Evolutionary conservation across 768 basidiomycete species (phyloP).

Genomic region (Kwoniella shandongensis): DNA sequence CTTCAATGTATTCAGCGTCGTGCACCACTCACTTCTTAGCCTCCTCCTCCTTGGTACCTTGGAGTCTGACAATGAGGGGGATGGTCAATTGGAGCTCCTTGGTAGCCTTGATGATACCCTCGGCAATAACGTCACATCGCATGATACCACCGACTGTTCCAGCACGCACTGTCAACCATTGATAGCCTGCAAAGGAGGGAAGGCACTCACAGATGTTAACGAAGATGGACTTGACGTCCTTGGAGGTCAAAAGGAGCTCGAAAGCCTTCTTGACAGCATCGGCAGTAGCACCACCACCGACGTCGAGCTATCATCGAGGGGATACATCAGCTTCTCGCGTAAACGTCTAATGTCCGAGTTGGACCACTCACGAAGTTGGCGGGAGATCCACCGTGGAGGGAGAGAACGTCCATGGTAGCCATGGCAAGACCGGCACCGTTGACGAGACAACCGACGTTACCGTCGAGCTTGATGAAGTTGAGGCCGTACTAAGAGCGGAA

Average conservation of each 20-base stretch:
- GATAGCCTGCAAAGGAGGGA: neutral
- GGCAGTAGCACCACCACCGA: constrained; percentile 96
- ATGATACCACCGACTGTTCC: constrained; percentile 77
- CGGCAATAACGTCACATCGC: constrained; percentile 75
- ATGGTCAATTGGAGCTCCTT: constrained; percentile 81
- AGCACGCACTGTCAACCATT: constrained; percentile 8
- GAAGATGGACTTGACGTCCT: constrained; percentile 95
- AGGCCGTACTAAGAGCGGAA: constrained; percentile 64
- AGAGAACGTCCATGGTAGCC: constrained; percentile 99
- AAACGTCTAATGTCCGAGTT: neutral
- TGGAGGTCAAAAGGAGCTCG: constrained; percentile 84
- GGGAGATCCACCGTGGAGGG: constrained; percentile 88
- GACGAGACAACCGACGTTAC: constrained; percentile 92
- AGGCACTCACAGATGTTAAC: constrained; percentile 71
- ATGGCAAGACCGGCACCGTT: constrained; percentile 98
- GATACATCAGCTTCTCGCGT: neutral
- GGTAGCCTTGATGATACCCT: constrained; percentile 94
- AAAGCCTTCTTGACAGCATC: constrained; percentile 99
- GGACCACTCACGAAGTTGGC: constrained; percentile 72
- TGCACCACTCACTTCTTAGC: constrained; percentile 78
- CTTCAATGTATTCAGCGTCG: neutral
- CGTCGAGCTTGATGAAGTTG: constrained; percentile 99
- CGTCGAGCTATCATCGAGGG: constrained; percentile 82
- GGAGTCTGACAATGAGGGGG: constrained; percentile 88
- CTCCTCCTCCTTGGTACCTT: constrained; percentile 94